Evolutionary conservation across 805 yeast genomes (phyloP).

Genomic region (Yarrowia sp.): DNA sequence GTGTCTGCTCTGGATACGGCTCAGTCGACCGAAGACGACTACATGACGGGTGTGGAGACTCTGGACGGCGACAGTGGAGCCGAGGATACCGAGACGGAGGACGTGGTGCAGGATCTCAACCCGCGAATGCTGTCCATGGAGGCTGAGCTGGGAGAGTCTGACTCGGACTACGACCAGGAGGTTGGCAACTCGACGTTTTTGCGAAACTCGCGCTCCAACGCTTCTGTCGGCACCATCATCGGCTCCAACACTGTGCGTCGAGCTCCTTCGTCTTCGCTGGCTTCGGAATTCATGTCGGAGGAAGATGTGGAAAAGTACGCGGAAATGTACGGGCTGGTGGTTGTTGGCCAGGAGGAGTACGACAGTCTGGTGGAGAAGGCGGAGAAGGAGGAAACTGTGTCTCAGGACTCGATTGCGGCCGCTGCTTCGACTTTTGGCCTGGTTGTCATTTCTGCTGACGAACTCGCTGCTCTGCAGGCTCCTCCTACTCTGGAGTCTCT

Average conservation of each 20-base stretch:
- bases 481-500: constrained; percentile 36
- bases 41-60: constrained; percentile 28
- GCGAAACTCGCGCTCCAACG: not conserved
- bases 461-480: constrained; percentile 22
- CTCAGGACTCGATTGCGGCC: constrained; percentile 1
- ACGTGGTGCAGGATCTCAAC: not conserved
- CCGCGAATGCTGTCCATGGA: constrained; percentile 1
- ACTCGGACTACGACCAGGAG: constrained; percentile 26
- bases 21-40: constrained; percentile 26
- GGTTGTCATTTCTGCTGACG: constrained; percentile 26
- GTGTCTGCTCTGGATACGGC: constrained; percentile 25
- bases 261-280: constrained; percentile 26
- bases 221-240: not conserved
- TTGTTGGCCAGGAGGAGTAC: constrained; percentile 31
- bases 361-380: constrained; percentile 26
- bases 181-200: not conserved
- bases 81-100: constrained; percentile 37
- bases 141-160: not conserved
- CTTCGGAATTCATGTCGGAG: constrained; percentile 32
- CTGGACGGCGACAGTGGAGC: constrained; percentile 28
- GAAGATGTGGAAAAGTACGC: constrained; percentile 32
- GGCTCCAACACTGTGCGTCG: not conserved
- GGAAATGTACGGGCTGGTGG: constrained; percentile 31
- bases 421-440: constrained; percentile 26
- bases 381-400: constrained; percentile 1